A percentile compares a stretch with the other conserved stretches of the same genome.
These are phyloP conservation scores for Candida odintsovae DNA, from an alignment of 805 yeast genomes.

Conservation along the genomic window DNA sequence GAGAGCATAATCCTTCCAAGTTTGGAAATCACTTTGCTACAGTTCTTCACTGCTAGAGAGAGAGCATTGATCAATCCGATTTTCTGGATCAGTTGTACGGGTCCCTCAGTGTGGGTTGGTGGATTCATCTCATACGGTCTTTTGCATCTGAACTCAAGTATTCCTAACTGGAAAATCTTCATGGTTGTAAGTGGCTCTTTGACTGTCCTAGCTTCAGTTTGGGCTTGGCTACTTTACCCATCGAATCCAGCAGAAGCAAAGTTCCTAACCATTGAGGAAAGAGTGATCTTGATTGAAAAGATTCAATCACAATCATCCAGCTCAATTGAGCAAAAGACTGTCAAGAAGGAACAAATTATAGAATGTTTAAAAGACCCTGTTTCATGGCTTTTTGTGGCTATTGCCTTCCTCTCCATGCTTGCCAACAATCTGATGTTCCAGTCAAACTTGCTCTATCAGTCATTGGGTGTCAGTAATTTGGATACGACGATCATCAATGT, in stretches of 20 bases:
- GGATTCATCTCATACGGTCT: slow-evolving; percentile 42
- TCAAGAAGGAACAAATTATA: slow-evolving; percentile 43
- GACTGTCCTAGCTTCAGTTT: slow-evolving; percentile 31
- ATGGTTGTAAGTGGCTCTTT: slow-evolving; percentile 52
- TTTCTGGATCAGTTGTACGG: slow-evolving; percentile 47
- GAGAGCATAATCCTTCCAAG: slow-evolving; percentile 41
- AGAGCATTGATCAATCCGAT: slow-evolving; percentile 49
- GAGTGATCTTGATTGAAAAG: slow-evolving; percentile 41
- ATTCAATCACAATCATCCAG: slow-evolving; percentile 23
- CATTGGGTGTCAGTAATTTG: slow-evolving; percentile 39
- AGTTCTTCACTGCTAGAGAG: slow-evolving; percentile 42
- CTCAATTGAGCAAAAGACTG: slow-evolving; percentile 38
- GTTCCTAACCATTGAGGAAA: slow-evolving; percentile 44
- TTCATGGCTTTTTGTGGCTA: slow-evolving; percentile 36
- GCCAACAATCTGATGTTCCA: slow-evolving; percentile 51
- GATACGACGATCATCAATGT: slow-evolving; percentile 46
- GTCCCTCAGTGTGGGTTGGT: slow-evolving; percentile 46
- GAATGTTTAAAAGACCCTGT: slow-evolving; percentile 47
- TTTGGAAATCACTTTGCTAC: slow-evolving; percentile 42
- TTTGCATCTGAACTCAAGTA: slow-evolving; percentile 22
- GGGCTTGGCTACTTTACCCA: slow-evolving; percentile 41
- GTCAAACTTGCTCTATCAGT: slow-evolving; percentile 41
- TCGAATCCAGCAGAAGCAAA: slow-evolving; percentile 49
- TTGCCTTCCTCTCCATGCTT: slow-evolving; percentile 39
- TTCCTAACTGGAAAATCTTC: slow-evolving; percentile 46